Conservation (phyloP, 176 grass and related monocot species). For the Juncus effusus region DNA sequence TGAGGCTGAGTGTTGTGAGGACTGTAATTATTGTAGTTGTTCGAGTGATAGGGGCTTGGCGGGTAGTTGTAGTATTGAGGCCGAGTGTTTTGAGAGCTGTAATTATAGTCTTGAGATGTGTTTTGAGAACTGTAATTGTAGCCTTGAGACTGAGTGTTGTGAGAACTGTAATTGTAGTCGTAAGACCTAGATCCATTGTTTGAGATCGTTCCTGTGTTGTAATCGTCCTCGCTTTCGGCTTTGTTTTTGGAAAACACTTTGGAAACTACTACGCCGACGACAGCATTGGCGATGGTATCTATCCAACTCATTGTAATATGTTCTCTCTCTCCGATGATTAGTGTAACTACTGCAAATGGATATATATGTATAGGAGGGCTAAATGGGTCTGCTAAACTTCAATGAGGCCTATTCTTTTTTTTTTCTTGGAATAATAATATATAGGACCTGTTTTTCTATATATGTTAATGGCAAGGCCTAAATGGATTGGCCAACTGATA, state of each 20-base stretch:
- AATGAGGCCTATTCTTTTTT: background rate
- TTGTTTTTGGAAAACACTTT: conserved; percentile 13
- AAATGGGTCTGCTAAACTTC: conserved; percentile 5
- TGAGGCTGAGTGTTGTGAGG: too few species aligned
- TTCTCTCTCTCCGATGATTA: conserved; percentile 12
- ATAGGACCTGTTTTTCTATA: too few species aligned
- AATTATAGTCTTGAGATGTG: background rate
- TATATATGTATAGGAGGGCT: conserved; percentile 9
- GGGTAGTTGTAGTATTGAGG: conserved; percentile 14
- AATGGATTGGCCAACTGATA: too few species aligned
- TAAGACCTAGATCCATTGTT: conserved; percentile 1
- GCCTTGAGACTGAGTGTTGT: background rate
- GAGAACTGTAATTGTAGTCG: background rate
- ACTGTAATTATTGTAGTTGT: background rate
- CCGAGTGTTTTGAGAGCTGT: background rate
- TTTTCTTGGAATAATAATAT: too few species aligned
- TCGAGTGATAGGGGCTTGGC: background rate
- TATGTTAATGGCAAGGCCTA: too few species aligned
- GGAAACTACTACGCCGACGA: conserved; percentile 11
- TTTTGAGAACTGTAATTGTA: background rate
- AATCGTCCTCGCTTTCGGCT: background rate
- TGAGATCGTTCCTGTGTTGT: background rate
- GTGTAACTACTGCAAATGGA: conserved; percentile 1
- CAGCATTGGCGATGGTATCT: conserved; percentile 11
- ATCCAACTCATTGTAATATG: conserved; percentile 11